Percentiles rank a stretch among this genome's conserved stretches.
Evolutionary conservation across 225 moss, liverwort and hornwort species (phyloP).

Genomic region (Polytrichum commune): DNA sequence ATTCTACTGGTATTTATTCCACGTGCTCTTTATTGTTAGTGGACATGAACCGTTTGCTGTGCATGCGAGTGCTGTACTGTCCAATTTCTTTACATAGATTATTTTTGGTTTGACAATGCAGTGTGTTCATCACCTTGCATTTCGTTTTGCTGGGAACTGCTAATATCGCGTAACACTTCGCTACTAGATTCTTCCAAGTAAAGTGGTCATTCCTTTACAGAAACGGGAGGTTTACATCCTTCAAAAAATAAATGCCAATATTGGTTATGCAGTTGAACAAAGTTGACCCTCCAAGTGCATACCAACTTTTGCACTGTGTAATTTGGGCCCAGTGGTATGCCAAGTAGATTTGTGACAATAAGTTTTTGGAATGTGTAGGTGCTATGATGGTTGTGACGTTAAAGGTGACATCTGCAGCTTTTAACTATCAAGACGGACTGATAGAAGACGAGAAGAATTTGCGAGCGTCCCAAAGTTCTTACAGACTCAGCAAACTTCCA

Average conservation of each 20-base stretch:
- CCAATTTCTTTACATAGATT: neutral
- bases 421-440: constrained; percentile 63
- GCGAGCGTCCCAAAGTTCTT: constrained; percentile 41
- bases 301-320: too few species aligned
- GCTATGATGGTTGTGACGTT: constrained; percentile 73
- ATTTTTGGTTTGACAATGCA: neutral
- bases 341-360: neutral
- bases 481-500: constrained; percentile 35
- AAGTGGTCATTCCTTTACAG: too few species aligned
- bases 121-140: neutral
- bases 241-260: too few species aligned
- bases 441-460: constrained; percentile 20
- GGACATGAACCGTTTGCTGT: neutral
- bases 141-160: neutral
- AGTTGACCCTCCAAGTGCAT: too few species aligned
- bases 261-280: neutral
- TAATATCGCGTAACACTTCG: too few species aligned
- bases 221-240: too few species aligned
- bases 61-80: neutral
- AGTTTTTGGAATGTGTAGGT: constrained; percentile 15
- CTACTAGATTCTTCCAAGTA: too few species aligned
- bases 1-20: constrained; percentile 48
- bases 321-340: neutral
- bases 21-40: neutral
- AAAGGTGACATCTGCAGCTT: constrained; percentile 56